These are phyloP conservation scores for Cucumis sativus DNA, from an alignment of 306 rosid genomes.

Conservation along the genomic window DNA sequence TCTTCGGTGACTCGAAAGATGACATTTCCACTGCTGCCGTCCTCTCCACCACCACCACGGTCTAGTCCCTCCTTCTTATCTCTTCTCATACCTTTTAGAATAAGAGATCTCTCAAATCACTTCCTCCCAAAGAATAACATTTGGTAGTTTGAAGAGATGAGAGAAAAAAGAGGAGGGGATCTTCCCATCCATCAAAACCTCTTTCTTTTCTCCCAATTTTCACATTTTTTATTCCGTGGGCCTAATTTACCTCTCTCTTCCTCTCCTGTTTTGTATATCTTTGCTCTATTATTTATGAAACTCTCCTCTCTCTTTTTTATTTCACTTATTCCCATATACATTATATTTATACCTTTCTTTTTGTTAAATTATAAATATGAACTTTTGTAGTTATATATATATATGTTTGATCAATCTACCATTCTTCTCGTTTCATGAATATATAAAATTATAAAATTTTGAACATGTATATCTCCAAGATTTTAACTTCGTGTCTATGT, in stretches of 20 bases:
- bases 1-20: slow-evolving; percentile 46
- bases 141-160: not conserved
- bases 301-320: too few relatives aligned
- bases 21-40: not conserved
- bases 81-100: not conserved
- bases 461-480: too few relatives aligned
- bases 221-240: not conserved
- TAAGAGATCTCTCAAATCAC: slow-evolving; percentile 4
- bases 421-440: too few relatives aligned
- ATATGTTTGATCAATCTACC: too few relatives aligned
- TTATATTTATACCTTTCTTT: too few relatives aligned
- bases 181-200: not conserved
- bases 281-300: not conserved
- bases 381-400: too few relatives aligned
- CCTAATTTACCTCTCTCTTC: not conserved
- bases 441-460: too few relatives aligned
- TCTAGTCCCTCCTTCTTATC: not conserved
- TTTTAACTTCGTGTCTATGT: too few relatives aligned
- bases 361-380: not conserved
- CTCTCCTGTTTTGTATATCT: not conserved
- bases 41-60: not conserved
- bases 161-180: not conserved
- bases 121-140: not conserved
- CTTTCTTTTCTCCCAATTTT: not conserved
- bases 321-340: too few relatives aligned